Conservation (phyloP, 345 rosid species). For the Aquilaria yunnanensis region DNA sequence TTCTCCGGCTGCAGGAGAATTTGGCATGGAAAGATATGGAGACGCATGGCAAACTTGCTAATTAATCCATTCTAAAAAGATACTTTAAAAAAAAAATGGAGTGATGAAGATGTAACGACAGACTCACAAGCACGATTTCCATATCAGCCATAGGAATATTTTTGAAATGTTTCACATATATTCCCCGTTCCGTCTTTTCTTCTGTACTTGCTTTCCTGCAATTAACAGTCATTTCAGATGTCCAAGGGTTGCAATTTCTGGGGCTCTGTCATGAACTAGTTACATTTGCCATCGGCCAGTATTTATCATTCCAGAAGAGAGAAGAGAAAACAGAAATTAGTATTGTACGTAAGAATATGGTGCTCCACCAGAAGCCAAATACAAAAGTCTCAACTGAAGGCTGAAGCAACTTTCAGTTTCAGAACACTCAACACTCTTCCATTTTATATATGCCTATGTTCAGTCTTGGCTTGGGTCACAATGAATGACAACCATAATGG, state of each 20-base stretch:
- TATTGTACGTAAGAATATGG: too few relatives aligned
- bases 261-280: not conserved
- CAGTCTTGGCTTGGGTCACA: too few relatives aligned
- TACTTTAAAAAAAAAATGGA: not conserved
- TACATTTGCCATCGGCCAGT: not conserved
- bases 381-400: too few relatives aligned
- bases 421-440: too few relatives aligned
- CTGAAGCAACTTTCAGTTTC: too few relatives aligned
- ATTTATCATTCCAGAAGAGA: not conserved
- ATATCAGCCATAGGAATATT: constrained; percentile 98
- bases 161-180: constrained; percentile 90
- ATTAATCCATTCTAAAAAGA: constrained; percentile 1
- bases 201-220: constrained; percentile 65
- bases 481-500: too few relatives aligned
- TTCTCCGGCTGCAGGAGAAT: constrained; percentile 71
- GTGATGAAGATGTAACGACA: constrained; percentile 16
- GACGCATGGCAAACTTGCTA: constrained; percentile 5
- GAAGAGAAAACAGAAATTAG: too few relatives aligned
- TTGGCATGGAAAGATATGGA: not conserved
- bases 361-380: too few relatives aligned
- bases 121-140: constrained; percentile 96
- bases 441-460: too few relatives aligned
- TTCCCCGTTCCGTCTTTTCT: constrained; percentile 52
- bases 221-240: constrained; percentile 16
- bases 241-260: not conserved